Conservation (phyloP, 257 asterid species). For the Lavandula angustifolia region DNA sequence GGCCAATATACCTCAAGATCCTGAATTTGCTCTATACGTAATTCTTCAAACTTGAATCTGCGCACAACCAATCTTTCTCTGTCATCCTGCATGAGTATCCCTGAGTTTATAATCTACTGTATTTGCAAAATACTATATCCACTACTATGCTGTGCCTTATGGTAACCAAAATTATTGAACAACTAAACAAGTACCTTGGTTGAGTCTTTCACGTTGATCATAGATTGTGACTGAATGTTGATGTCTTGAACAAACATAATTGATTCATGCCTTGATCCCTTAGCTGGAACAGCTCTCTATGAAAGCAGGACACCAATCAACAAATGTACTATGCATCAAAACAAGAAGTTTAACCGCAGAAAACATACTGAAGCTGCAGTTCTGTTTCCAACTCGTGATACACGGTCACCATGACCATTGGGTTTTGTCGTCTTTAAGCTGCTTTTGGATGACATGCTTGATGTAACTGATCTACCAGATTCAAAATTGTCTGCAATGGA, state of each 20-base stretch:
- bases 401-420: conserved; percentile 65
- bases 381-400: conserved; percentile 73
- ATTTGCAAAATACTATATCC: background rate
- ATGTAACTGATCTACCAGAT: conserved; percentile 57
- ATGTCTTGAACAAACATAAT: conserved; percentile 80
- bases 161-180: background rate
- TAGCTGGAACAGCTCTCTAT: conserved; percentile 69
- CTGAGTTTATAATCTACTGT: conserved; percentile 20
- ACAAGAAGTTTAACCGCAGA: conserved; percentile 30
- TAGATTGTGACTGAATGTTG: conserved; percentile 75
- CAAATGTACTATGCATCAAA: background rate
- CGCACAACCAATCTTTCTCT: conserved; percentile 88
- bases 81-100: conserved; percentile 73
- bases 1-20: conserved; percentile 84
- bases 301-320: conserved; percentile 28
- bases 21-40: conserved; percentile 94
- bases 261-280: conserved; percentile 79
- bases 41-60: conserved; percentile 89
- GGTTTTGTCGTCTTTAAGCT: conserved; percentile 69
- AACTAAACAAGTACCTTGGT: conserved; percentile 49
- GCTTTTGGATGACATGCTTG: conserved; percentile 57
- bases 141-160: background rate
- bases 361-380: conserved; percentile 71
- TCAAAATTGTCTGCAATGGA: conserved; percentile 61
- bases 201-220: conserved; percentile 81